phyloP scores from a whole-genome alignment of 495 filamentous ascomycete species.

The Penicillium parvum region DNA sequence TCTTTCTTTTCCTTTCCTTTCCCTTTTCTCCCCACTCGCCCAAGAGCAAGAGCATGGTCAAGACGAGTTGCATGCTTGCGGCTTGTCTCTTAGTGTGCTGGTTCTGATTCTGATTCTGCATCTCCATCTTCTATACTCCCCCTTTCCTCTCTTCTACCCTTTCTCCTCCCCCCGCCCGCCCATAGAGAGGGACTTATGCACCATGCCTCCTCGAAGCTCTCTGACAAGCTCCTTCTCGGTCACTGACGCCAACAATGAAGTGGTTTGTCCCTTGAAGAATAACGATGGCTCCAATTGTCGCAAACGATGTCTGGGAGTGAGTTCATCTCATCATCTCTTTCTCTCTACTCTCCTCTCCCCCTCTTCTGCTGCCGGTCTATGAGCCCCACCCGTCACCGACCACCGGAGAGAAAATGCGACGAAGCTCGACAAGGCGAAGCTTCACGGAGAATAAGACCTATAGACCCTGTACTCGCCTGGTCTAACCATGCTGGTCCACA shows the following conservation, averaged over 20 bases:
- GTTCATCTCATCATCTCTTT: conserved; percentile 35
- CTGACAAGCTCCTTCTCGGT: conserved; percentile 89
- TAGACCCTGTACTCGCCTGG: conserved; percentile 4
- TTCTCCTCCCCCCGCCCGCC: conserved; percentile 3
- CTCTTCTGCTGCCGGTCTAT: conserved; percentile 5
- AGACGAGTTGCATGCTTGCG: no score
- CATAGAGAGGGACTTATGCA: conserved; percentile 42
- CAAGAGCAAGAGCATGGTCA: no score
- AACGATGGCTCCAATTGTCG: conserved; percentile 96
- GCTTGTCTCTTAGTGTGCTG: no score
- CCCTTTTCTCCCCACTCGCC: conserved; percentile 2
- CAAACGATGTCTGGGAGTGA: conserved; percentile 95
- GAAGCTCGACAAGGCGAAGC: background rate
- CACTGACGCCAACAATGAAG: conserved; percentile 87
- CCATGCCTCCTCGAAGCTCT: conserved; percentile 83
- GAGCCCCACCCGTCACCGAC: background rate
- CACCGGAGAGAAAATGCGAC: background rate
- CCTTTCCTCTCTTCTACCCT: background rate
- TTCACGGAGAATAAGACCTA: background rate
- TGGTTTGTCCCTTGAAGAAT: conserved; percentile 93
- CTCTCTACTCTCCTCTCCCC: conserved; percentile 15
- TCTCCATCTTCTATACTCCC: no score
- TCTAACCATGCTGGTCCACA: conserved; percentile 39
- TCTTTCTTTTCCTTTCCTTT: conserved; percentile 3
- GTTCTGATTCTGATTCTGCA: no score